phyloP scores from a whole-genome alignment of 176 grass and related monocot genomes.

The Rhipidocladum racemiflorum region DNA sequence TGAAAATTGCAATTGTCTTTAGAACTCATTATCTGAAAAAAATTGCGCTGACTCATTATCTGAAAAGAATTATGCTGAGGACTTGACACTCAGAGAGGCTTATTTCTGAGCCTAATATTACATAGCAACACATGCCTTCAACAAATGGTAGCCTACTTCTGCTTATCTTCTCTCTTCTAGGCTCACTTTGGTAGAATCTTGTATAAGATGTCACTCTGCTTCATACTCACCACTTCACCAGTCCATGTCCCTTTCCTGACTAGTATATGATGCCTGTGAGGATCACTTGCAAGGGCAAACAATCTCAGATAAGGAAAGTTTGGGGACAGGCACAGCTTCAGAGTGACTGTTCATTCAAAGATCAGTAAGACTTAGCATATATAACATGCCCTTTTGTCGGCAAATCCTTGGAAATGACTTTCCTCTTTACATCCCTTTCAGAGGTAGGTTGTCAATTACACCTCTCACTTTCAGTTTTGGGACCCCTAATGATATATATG shows the following conservation, averaged over 20 bases:
- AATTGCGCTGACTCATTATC: neutral
- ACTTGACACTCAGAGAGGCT: neutral
- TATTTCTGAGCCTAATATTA: neutral
- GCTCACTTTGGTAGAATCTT: neutral
- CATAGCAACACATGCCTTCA: neutral
- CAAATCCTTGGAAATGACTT: slow-evolving; percentile 20
- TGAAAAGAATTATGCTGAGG: neutral
- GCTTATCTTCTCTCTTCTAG: neutral
- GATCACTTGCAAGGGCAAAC: slow-evolving; percentile 31
- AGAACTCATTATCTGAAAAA: neutral
- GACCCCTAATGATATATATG: slow-evolving; percentile 1
- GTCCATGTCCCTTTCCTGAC: neutral
- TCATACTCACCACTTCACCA: neutral
- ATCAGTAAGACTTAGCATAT: neutral
- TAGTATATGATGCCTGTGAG: neutral
- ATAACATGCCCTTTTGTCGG: neutral
- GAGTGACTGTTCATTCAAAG: neutral
- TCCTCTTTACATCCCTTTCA: slow-evolving; percentile 10
- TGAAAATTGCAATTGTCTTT: neutral
- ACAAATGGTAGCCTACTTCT: neutral
- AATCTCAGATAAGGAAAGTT: neutral
- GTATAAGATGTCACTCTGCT: neutral
- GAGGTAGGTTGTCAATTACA: slow-evolving; percentile 16
- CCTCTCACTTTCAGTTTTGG: neutral
- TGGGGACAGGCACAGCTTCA: neutral